Evolutionary conservation across 2,329 filamentous ascomycete genomes (phyloP).

Genomic region (Clarireedia homoeocarpa): DNA sequence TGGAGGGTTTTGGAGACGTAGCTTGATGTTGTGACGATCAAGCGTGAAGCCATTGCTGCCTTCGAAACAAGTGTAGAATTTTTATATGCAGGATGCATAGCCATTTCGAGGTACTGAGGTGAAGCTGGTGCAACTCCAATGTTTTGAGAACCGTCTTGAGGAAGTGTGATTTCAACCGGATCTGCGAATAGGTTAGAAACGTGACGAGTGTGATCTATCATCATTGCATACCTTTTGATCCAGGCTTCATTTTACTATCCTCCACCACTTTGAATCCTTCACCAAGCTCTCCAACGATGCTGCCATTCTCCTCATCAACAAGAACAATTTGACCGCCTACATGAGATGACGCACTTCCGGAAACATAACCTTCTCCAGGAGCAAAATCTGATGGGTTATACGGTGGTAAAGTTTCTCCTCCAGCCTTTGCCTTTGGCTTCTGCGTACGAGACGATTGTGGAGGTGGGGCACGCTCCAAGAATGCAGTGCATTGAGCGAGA

Average conservation of each 20-base stretch:
- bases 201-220: constrained; percentile 5
- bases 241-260: constrained; percentile 64
- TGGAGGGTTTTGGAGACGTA: constrained; percentile 72
- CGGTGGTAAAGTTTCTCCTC: constrained; percentile 32
- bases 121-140: constrained; percentile 61
- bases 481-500: constrained; percentile 93
- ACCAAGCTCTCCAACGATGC: constrained; percentile 84
- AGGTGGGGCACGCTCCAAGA: constrained; percentile 74
- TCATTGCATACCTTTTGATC: constrained; percentile 74
- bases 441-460: constrained; percentile 21
- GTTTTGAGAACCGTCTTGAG: constrained; percentile 55
- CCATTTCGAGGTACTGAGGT: constrained; percentile 65
- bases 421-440: constrained; percentile 25
- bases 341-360: constrained; percentile 49
- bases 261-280: constrained; percentile 77
- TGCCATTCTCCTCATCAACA: constrained; percentile 92
- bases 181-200: constrained; percentile 39
- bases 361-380: constrained; percentile 70
- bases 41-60: constrained; percentile 77
- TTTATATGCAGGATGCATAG: constrained; percentile 85
- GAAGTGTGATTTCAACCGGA: constrained; percentile 72
- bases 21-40: constrained; percentile 83
- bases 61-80: constrained; percentile 80
- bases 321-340: constrained; percentile 77
- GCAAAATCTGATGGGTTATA: constrained; percentile 81